Conservation (phyloP, 1,284 basidiomycete species). For the Malassezia cuniculi region DNA sequence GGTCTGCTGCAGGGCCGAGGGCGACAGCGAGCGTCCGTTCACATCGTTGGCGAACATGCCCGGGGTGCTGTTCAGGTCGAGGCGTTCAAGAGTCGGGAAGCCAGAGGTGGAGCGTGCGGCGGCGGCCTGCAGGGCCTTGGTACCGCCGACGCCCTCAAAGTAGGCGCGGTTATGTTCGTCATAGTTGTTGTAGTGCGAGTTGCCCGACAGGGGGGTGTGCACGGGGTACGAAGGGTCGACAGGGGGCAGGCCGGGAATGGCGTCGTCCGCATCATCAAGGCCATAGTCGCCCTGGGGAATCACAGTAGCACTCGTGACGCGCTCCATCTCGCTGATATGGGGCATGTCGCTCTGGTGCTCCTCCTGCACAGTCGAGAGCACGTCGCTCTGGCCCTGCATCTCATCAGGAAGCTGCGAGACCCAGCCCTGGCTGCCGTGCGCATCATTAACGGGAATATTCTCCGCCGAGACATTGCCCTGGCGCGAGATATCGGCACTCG, state of each 20-base stretch:
- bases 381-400: too few species aligned
- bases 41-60: slow-evolving; percentile 3
- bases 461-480: background rate
- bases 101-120: slow-evolving; percentile 1
- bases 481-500: background rate
- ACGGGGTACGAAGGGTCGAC: too few species aligned
- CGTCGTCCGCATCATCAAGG: background rate
- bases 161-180: slow-evolving; percentile 7
- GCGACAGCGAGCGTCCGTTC: slow-evolving; percentile 1
- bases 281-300: too few species aligned
- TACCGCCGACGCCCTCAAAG: slow-evolving; percentile 14
- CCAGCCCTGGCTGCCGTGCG: slow-evolving; percentile 14
- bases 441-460: background rate
- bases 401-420: too few species aligned
- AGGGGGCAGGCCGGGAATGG: slow-evolving; percentile 7
- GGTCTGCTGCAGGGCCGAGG: slow-evolving; percentile 6
- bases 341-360: too few species aligned
- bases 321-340: too few species aligned
- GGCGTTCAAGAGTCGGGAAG: slow-evolving; percentile 3
- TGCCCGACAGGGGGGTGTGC: slow-evolving; percentile 2
- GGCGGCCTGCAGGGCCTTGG: slow-evolving; percentile 13
- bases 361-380: too few species aligned
- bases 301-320: too few species aligned
- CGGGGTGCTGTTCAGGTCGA: slow-evolving; percentile 1
- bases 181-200: background rate